Evolutionary conservation across 805 yeast genomes (phyloP), one percentile per base, ranked within the genome.

Genomic region (Suhomyces tanzawaensis): DNA sequence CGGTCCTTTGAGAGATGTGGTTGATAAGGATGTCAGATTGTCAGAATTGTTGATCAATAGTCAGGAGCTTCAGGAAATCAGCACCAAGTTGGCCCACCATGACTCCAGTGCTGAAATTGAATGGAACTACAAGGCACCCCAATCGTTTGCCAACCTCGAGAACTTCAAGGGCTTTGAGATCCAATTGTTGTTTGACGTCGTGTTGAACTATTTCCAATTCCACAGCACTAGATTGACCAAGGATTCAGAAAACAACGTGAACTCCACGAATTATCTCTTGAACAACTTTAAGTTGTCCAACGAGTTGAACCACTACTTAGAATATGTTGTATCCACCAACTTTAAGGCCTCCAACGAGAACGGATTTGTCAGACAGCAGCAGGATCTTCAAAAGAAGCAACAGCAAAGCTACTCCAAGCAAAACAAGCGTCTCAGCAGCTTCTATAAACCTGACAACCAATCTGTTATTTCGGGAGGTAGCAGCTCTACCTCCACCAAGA

Each of bases 71-170:
- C 46, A 62, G 52, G 61, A 74, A 64, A 46, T 60, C 66, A 33
- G 58, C 53, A 12, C 57, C 29, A 48, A 49, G 34, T 35, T 68
- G 38, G 35, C 39, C 18, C 34, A 47, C 16, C 36, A 42, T 4
- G 45, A 42, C 32, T 33, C 43, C 34, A 51, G 62, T 33, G 72
- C 78, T 22, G 79, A 74, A 37, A 68, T 68, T 24, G 74, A 77
- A 49, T 88, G 96, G 96, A 81, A 80, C 45, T 66, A 76, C 37
- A 80, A 81, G 56, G 91, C 93, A 2, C 91, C 95, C 2, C 78
- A 74, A 39, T 77, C 84, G 29, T 83, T 85, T 54, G 82, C 81
- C 48, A 77, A 78, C 46, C 82, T 88, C 56, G 93, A 87, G 54
- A 71, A 70, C 44, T 79, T 82, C 48, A 95, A 88, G 57, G 72